Evolutionary conservation across 768 basidiomycete genomes (phyloP).

Genomic region (Tylopilus sp.): DNA sequence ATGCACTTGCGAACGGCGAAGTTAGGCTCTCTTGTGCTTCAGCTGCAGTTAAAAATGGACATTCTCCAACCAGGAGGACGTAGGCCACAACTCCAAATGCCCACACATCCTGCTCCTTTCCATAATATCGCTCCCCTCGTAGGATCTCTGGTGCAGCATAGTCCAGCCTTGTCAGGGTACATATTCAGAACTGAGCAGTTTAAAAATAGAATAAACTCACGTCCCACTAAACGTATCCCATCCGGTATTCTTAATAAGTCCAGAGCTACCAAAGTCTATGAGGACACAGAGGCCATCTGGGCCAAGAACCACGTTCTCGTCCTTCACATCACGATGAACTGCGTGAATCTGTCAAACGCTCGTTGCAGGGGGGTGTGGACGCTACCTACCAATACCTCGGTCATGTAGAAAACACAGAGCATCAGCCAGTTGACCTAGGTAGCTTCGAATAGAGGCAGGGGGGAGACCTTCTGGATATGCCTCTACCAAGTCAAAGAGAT

Average conservation of each 20-base stretch:
- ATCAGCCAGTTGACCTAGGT: constrained; percentile 93
- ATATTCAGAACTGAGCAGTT: constrained; percentile 7
- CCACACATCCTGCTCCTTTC: constrained; percentile 98
- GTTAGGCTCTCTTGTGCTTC: constrained; percentile 85
- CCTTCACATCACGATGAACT: constrained; percentile 98
- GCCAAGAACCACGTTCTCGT: constrained; percentile 90
- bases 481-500: constrained; percentile 96
- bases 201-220: constrained; percentile 46
- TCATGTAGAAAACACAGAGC: constrained; percentile 85
- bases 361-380: not conserved
- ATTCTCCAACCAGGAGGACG: constrained; percentile 89
- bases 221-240: constrained; percentile 95
- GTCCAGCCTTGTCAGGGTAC: constrained; percentile 55
- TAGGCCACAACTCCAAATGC: constrained; percentile 96
- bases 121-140: constrained; percentile 90
- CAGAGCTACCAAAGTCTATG: constrained; percentile 96
- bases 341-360: constrained; percentile 8
- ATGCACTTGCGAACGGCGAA: constrained; percentile 72
- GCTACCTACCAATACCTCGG: constrained; percentile 77
- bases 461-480: constrained; percentile 82
- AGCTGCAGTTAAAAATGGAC: constrained; percentile 85
- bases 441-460: constrained; percentile 66
- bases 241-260: constrained; percentile 74
- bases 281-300: constrained; percentile 80
- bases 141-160: constrained; percentile 97